These are phyloP conservation scores for Hansfordia pulvinata DNA, from an alignment of 2,329 filamentous ascomycete species.

Conservation along the genomic window DNA sequence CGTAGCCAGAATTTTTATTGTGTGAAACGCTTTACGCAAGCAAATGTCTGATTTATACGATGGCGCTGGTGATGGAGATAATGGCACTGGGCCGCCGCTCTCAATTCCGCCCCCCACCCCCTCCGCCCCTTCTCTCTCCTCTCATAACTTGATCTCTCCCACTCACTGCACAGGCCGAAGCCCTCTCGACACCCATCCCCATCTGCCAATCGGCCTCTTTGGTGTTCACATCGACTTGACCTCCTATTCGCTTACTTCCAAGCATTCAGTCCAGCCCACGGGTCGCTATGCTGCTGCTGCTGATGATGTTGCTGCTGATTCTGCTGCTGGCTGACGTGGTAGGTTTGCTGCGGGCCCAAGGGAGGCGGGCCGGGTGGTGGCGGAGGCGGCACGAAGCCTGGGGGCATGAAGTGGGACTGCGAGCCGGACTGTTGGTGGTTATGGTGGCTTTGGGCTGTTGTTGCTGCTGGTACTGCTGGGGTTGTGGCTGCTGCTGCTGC, in stretches of 20 bases:
- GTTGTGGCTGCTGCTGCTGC: slow-evolving; percentile 18
- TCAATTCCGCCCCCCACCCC: too few relatives aligned
- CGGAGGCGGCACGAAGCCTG: slow-evolving; percentile 48
- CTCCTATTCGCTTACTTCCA: slow-evolving; percentile 14
- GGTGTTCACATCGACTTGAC: too few relatives aligned
- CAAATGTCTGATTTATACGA: too few relatives aligned
- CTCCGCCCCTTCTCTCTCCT: too few relatives aligned
- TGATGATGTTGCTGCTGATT: slow-evolving; percentile 12
- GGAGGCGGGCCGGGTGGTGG: slow-evolving; percentile 50
- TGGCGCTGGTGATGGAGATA: too few relatives aligned
- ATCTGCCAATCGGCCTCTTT: too few relatives aligned
- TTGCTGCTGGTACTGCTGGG: slow-evolving; percentile 17
- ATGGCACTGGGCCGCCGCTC: too few relatives aligned
- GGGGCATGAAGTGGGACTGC: slow-evolving; percentile 31
- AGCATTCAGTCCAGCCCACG: slow-evolving; percentile 14
- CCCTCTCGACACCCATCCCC: too few relatives aligned
- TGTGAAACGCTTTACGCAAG: too few relatives aligned
- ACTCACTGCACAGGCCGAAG: too few relatives aligned
- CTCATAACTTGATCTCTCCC: too few relatives aligned
- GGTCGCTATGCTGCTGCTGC: slow-evolving; percentile 18
- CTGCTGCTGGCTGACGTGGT: slow-evolving; percentile 31
- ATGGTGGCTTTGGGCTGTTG: slow-evolving; percentile 12
- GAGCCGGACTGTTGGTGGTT: slow-evolving; percentile 15
- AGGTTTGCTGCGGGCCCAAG: slow-evolving; percentile 47
- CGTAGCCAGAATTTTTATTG: too few relatives aligned